Conservation (phyloP, 2,329 filamentous ascomycete genomes). For the Chalaropsis thielavioides region DNA sequence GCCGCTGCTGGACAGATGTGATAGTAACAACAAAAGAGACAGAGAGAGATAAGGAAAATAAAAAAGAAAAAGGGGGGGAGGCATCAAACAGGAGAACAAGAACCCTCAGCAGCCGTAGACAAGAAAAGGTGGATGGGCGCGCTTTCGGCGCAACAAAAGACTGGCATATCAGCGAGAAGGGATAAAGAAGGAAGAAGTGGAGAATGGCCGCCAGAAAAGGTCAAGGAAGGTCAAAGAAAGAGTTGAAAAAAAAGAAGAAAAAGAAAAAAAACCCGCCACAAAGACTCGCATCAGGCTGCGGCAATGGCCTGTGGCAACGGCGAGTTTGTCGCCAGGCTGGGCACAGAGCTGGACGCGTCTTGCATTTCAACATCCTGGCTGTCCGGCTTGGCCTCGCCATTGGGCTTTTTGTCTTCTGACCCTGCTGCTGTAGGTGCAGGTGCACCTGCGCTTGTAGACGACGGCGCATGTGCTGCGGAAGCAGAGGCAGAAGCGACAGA, state of each 20-base stretch:
- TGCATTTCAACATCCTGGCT: conserved; percentile 40
- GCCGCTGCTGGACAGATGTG: neutral
- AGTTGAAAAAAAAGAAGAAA: neutral
- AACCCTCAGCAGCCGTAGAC: neutral
- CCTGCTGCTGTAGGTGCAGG: neutral
- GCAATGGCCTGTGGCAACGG: conserved; percentile 36
- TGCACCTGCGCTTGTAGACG: neutral
- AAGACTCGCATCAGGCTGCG: conserved; percentile 24
- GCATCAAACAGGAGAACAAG: neutral
- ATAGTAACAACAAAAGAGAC: neutral
- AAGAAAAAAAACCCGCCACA: neutral
- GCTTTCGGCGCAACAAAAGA: conserved; percentile 3
- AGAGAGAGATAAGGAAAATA: neutral
- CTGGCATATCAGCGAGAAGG: neutral
- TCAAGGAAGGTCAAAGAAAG: no score
- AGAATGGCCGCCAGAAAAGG: neutral
- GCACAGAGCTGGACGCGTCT: conserved; percentile 37
- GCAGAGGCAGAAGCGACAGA: neutral
- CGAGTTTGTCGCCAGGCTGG: conserved; percentile 39
- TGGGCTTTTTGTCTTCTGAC: conserved; percentile 42
- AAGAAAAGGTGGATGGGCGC: neutral
- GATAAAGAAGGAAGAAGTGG: neutral
- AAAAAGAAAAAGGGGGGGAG: neutral
- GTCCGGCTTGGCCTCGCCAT: conserved; percentile 35
- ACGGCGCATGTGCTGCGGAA: neutral